Evolutionary conservation across 2,329 filamentous ascomycete species (phyloP).

Genomic region (Aspergillus unguis): DNA sequence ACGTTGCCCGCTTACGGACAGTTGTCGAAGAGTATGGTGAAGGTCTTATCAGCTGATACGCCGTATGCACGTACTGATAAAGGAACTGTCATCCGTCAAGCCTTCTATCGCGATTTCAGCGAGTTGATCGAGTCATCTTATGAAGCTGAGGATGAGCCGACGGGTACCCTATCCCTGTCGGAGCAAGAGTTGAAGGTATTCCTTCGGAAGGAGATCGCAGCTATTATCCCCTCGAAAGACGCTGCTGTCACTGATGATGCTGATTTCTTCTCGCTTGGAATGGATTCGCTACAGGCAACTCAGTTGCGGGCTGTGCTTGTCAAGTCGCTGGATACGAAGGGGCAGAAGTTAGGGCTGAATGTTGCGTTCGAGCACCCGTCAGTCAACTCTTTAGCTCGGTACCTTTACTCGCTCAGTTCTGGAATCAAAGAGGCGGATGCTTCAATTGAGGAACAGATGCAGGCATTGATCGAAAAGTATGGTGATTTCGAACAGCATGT

Average conservation of each 20-base stretch:
- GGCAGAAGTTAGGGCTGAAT: conserved; percentile 52
- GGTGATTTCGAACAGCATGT: conserved; percentile 28
- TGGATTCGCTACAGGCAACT: conserved; percentile 60
- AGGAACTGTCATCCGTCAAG: conserved; percentile 53
- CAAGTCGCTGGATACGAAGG: conserved; percentile 49
- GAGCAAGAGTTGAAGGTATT: conserved; percentile 34
- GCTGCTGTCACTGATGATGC: conserved; percentile 36
- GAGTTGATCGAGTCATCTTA: conserved; percentile 48
- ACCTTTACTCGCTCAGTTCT: conserved; percentile 43
- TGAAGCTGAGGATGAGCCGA: conserved; percentile 20
- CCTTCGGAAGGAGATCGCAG: conserved; percentile 30
- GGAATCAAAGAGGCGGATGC: conserved; percentile 30
- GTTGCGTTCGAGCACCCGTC: conserved; percentile 59
- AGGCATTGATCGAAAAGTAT: conserved; percentile 48
- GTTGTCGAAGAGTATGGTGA: conserved; percentile 53
- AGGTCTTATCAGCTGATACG: conserved; percentile 46
- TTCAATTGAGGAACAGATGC: conserved; percentile 45
- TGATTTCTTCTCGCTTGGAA: conserved; percentile 58
- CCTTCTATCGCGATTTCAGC: conserved; percentile 48
- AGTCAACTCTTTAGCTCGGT: conserved; percentile 44
- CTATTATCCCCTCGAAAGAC: conserved; percentile 23
- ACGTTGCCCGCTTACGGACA: conserved; percentile 52
- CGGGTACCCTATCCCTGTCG: conserved; percentile 22
- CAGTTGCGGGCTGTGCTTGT: conserved; percentile 52
- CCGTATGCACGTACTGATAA: conserved; percentile 55